Evolutionary conservation across 352 stramenopile species (phyloP).

Genomic region (Pythium diclinum): DNA sequence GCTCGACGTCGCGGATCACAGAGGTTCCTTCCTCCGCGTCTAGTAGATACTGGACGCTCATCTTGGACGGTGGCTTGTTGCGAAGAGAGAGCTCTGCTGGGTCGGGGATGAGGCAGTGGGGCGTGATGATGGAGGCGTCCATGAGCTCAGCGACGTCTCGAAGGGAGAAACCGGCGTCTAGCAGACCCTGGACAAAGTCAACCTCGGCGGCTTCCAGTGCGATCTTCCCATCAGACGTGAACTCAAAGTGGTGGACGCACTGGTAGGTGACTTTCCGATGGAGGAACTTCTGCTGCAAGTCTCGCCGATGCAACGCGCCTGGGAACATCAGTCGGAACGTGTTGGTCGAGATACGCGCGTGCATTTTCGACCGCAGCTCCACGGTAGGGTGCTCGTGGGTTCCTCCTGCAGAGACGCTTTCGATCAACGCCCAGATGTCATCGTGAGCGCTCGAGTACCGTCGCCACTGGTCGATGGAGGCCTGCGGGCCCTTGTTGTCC

Average conservation of each 20-base stretch:
- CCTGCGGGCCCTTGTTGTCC: neutral
- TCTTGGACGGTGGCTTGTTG: neutral
- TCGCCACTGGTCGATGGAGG: conserved; percentile 14
- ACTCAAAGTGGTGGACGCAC: conserved; percentile 21
- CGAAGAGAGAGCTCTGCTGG: neutral
- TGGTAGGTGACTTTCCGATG: conserved; percentile 13
- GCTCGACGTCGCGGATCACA: neutral
- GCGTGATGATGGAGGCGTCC: conserved; percentile 8
- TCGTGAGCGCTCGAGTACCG: conserved; percentile 11
- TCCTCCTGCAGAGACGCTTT: neutral
- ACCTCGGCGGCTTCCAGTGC: conserved; percentile 4
- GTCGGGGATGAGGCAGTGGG: conserved; percentile 8
- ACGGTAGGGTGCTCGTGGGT: conserved; percentile 10
- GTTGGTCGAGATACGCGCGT: conserved; percentile 6
- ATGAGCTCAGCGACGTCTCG: conserved; percentile 46
- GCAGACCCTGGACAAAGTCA: conserved; percentile 21
- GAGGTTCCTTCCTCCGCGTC: neutral
- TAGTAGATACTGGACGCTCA: conserved; percentile 4
- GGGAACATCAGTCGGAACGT: conserved; percentile 28
- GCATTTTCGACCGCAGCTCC: neutral
- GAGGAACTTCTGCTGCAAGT: conserved; percentile 23
- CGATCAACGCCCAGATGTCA: neutral
- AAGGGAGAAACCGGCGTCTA: conserved; percentile 27
- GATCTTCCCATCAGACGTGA: conserved; percentile 18
- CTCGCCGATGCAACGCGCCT: conserved; percentile 10